Percentiles rank a stretch among this genome's conserved stretches.
These are phyloP conservation scores for Kodamaea derodonti DNA, from an alignment of 1,139 yeast species.

Conservation along the genomic window DNA sequence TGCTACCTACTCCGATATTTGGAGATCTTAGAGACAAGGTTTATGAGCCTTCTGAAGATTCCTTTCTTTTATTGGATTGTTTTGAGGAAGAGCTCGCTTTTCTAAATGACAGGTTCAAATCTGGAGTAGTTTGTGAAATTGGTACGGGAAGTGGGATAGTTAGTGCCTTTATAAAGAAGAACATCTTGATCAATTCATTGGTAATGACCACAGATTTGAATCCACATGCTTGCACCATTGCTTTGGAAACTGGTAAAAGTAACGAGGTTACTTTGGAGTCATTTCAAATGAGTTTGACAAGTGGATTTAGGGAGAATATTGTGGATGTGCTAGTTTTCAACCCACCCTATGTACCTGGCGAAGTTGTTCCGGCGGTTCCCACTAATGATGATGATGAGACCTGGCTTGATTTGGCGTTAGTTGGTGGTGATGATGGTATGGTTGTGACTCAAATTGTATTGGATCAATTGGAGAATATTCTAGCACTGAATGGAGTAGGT, in stretches of 20 bases:
- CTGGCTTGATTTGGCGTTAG: slow-evolving; percentile 86
- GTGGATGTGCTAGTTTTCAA: slow-evolving; percentile 80
- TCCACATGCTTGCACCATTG: slow-evolving; percentile 66
- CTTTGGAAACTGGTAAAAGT: slow-evolving; percentile 36
- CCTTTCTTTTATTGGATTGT: slow-evolving; percentile 75
- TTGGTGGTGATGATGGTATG: slow-evolving; percentile 93
- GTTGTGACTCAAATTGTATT: slow-evolving; percentile 66
- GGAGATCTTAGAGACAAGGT: slow-evolving; percentile 43
- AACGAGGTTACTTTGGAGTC: slow-evolving; percentile 41
- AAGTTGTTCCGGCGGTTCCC: slow-evolving; percentile 58
- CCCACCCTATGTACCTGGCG: slow-evolving; percentile 96
- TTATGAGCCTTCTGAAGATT: slow-evolving; percentile 93
- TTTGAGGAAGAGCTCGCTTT: slow-evolving; percentile 55
- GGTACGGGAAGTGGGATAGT: slow-evolving; percentile 93
- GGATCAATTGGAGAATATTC: slow-evolving; percentile 41
- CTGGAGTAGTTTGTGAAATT: slow-evolving; percentile 71
- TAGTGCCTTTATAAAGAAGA: slow-evolving; percentile 62
- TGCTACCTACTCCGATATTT: slow-evolving; percentile 43
- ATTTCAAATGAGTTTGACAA: slow-evolving; percentile 55
- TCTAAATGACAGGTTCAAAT: slow-evolving; percentile 21
- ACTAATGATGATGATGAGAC: slow-evolving; percentile 34
- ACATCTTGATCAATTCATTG: slow-evolving; percentile 48
- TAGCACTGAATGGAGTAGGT: slow-evolving; percentile 64
- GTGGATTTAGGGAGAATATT: slow-evolving; percentile 38
- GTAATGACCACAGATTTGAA: slow-evolving; percentile 74